Conservation (phyloP, 371 early-diverging fungal species). For the Sporodiniella umbellata region DNA sequence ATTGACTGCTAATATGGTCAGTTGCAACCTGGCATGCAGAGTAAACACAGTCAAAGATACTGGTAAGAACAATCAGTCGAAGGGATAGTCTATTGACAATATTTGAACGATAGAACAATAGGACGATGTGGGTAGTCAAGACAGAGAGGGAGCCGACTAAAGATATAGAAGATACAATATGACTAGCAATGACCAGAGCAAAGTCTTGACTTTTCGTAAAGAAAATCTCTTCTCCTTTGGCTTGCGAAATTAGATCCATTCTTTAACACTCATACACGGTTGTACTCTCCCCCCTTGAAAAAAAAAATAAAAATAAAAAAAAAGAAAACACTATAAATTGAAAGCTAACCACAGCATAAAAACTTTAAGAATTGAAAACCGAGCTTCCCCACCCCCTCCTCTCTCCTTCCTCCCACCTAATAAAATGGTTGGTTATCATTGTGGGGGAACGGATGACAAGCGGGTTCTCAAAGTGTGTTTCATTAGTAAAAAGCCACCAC, state of each 20-base stretch:
- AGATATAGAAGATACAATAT: slow-evolving; percentile 11
- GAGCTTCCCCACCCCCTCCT: not conserved
- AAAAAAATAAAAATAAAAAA: not conserved
- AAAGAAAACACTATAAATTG: not conserved
- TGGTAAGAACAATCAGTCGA: slow-evolving; percentile 28
- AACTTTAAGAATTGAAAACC: not conserved
- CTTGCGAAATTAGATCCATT: not conserved
- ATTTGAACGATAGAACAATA: slow-evolving; percentile 18
- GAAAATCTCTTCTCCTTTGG: not conserved
- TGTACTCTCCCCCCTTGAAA: not conserved
- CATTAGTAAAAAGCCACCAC: slow-evolving; percentile 3
- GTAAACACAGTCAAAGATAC: slow-evolving; percentile 19
- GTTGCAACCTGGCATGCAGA: slow-evolving; percentile 12
- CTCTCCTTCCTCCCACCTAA: no score
- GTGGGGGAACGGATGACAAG: not conserved
- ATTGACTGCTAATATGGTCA: slow-evolving; percentile 3
- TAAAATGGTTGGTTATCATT: not conserved
- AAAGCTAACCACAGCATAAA: not conserved
- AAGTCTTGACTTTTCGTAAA: slow-evolving; percentile 5
- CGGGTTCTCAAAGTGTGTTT: not conserved
- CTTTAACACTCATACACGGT: not conserved
- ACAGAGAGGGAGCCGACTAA: slow-evolving; percentile 13
- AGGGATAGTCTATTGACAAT: slow-evolving; percentile 33
- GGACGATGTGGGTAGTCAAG: slow-evolving; percentile 13
- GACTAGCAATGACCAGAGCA: slow-evolving; percentile 3